Conservation (phyloP, 2,329 filamentous ascomycete species). For the Rhynchosporium graminicola region DNA sequence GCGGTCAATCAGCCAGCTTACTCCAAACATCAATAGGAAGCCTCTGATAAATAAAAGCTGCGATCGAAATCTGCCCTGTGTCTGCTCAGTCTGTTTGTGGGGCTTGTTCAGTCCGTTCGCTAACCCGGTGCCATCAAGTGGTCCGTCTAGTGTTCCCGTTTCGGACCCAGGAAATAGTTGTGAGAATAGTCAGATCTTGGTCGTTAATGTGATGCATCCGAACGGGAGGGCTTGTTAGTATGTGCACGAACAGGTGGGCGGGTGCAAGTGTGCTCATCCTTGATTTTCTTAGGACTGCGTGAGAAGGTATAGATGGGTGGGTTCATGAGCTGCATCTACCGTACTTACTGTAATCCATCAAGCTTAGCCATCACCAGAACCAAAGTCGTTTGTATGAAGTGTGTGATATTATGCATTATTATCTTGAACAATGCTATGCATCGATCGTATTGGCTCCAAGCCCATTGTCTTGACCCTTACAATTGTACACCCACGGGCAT, state of each 20-base stretch:
- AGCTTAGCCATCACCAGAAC: not conserved
- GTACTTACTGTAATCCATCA: too few relatives aligned
- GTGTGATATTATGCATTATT: conserved; percentile 22
- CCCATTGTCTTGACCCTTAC: conserved; percentile 7
- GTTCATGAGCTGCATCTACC: not conserved
- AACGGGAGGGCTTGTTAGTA: not conserved
- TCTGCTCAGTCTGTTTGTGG: too few relatives aligned
- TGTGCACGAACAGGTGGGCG: not conserved
- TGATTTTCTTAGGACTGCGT: not conserved
- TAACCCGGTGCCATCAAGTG: too few relatives aligned
- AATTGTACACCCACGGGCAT: conserved; percentile 11
- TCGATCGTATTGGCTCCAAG: conserved; percentile 1
- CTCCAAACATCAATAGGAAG: too few relatives aligned
- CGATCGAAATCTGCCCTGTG: too few relatives aligned
- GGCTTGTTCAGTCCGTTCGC: too few relatives aligned
- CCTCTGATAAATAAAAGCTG: too few relatives aligned
- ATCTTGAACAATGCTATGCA: conserved; percentile 19
- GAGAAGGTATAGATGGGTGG: not conserved
- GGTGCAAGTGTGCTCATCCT: not conserved
- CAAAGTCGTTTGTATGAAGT: not conserved
- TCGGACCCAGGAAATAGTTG: not conserved
- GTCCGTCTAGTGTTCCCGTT: not conserved
- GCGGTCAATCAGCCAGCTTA: too few relatives aligned
- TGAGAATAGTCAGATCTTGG: conserved; percentile 1
- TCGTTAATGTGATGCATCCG: conserved; percentile 15